Conservation (phyloP, 345 rosid species). For the Viola odorata region DNA sequence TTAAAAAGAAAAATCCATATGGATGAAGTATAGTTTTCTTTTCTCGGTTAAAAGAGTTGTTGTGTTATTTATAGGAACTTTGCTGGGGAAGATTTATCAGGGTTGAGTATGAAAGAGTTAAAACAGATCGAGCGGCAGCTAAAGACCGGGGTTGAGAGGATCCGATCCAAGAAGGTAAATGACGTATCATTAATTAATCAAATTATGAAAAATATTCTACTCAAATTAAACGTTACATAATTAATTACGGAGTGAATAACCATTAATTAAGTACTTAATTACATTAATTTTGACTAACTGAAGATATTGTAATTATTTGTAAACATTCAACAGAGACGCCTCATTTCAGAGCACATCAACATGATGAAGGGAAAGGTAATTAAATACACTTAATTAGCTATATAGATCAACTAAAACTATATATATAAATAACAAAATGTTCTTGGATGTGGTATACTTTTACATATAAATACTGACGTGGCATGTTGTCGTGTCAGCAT, state of each 20-base stretch:
- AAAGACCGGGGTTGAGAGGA: conserved; percentile 42
- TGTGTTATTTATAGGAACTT: conserved; percentile 28
- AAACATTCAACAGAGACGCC: conserved; percentile 30
- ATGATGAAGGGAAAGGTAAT: conserved; percentile 40
- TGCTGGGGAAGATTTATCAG: conserved; percentile 42
- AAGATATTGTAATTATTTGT: not conserved
- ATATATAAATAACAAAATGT: too few species aligned
- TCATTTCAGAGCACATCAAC: conserved; percentile 35
- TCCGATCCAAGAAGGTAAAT: conserved; percentile 44
- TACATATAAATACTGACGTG: too few species aligned
- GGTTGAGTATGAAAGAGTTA: conserved; percentile 40
- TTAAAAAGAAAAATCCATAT: too few species aligned
- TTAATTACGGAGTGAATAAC: too few species aligned
- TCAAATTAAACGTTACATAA: too few species aligned
- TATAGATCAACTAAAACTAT: too few species aligned
- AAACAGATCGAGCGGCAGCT: conserved; percentile 49
- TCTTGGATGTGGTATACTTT: too few species aligned
- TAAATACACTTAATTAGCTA: not conserved
- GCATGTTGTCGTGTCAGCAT: too few species aligned
- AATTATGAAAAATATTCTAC: too few species aligned
- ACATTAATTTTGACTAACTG: not conserved
- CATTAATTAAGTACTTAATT: too few species aligned
- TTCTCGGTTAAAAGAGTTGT: not conserved
- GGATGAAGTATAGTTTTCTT: not conserved
- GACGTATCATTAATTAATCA: too few species aligned